Base-by-base conservation (phyloP, 164 flowering plant species). In the Vitis rupestris region DNA sequence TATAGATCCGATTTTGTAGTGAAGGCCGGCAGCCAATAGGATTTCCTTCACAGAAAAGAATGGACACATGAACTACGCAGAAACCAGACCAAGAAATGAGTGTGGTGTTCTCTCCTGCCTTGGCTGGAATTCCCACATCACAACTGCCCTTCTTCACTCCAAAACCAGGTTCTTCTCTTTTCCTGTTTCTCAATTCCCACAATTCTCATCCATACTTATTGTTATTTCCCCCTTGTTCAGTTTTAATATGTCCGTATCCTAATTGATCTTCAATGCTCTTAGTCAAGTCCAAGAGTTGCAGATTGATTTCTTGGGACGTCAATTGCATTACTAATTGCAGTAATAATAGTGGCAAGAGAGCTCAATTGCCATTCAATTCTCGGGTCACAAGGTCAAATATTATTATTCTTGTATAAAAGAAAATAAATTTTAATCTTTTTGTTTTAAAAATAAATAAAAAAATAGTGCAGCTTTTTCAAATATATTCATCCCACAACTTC, bases 211-310 rank as follows among this genome's bases (percentile, higher is more conserved):
- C 55, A 52, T 52, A 52, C 14, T 52, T 15, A 0, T 12, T 12
- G 1, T 19, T 13, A 0, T 31, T 44, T 19, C 23, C 23, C 23
- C 23, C 44, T 31, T 31, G 4, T 31, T 31, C 6, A 31, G 31
- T 2, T 3, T 57, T 10, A n/a, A 13, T 11, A 29, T 17, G 50
- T 68, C 3, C 0, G 11, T 4, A 17, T 57, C 1, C 13, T 31
- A 67, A 14, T 49, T 10, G 2, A 8, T 44, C 7, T 4, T 56
- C 66, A 14, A 62, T 63, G 49, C 13, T 73, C 17, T 65, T 70
- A 72, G 66, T 63, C 19, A 62, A 50, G 64, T 70, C 72, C 55
- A 65, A 48, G n/a, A 58, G 61, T 61, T 68, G 65, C 65, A 73
- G 75, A 60, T 69, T 74, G 70, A 16, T 49, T 30, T 8, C 58